Percentiles rank a stretch among this genome's conserved stretches.
Evolutionary conservation across 805 yeast species (phyloP).

Genomic region (Barnettozyma vustinii): DNA sequence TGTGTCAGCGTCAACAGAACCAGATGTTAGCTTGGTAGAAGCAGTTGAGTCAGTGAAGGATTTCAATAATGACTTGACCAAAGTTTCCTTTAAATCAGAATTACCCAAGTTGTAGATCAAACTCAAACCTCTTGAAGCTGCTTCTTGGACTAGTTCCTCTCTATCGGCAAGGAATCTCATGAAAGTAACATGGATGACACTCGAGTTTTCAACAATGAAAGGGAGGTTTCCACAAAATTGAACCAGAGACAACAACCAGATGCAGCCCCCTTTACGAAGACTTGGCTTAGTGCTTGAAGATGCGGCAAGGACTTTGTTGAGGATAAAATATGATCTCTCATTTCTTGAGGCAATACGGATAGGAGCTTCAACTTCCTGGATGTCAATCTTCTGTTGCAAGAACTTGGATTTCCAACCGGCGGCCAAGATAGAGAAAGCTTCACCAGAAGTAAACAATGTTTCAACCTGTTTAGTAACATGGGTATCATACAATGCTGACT

Average conservation of each 20-base stretch:
- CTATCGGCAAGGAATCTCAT: constrained; percentile 73
- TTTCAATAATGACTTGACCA: constrained; percentile 65
- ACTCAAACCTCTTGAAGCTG: constrained; percentile 85
- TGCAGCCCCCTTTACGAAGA: constrained; percentile 68
- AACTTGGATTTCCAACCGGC: constrained; percentile 70
- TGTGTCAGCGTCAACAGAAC: constrained; percentile 72
- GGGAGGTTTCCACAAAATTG: constrained; percentile 60
- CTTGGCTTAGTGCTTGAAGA: constrained; percentile 67
- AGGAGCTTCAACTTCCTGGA: constrained; percentile 28
- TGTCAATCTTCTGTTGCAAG: constrained; percentile 48
- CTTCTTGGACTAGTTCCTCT: constrained; percentile 87
- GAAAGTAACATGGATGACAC: constrained; percentile 67
- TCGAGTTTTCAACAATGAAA: constrained; percentile 36
- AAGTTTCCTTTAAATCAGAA: constrained; percentile 55
- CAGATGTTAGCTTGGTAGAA: constrained; percentile 44
- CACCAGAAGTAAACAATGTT: constrained; percentile 73
- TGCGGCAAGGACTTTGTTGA: constrained; percentile 45
- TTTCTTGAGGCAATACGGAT: constrained; percentile 10
- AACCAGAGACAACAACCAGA: constrained; percentile 78
- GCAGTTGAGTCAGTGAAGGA: constrained; percentile 72
- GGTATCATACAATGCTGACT: constrained; percentile 45
- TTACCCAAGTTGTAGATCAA: constrained; percentile 77
- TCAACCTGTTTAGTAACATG: constrained; percentile 72
- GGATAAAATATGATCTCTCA: constrained; percentile 25
- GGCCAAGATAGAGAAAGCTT: constrained; percentile 66